Evolutionary conservation across 345 rosid genomes (phyloP).

Genomic region (Balakata baccata): DNA sequence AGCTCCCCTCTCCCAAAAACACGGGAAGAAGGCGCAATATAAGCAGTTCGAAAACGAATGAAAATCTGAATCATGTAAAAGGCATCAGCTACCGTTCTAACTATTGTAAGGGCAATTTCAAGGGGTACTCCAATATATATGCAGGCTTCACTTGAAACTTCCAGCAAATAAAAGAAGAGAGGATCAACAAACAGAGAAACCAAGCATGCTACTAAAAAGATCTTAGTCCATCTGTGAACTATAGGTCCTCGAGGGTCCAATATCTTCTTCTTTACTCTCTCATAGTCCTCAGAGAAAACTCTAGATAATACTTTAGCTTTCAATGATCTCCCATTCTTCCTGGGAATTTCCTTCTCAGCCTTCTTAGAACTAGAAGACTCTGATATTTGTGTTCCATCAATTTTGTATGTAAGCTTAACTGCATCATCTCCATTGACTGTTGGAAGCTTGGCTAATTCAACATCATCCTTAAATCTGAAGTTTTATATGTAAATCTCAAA

Average conservation of each 20-base stretch:
- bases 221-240: constrained; percentile 64
- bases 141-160: constrained; percentile 48
- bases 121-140: constrained; percentile 53
- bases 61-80: constrained; percentile 69
- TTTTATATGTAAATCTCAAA: neutral
- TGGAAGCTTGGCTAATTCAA: constrained; percentile 40
- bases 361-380: constrained; percentile 28
- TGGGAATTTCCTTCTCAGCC: constrained; percentile 23
- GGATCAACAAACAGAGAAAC: constrained; percentile 83
- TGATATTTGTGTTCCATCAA: constrained; percentile 44
- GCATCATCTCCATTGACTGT: constrained; percentile 41
- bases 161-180: constrained; percentile 67
- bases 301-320: constrained; percentile 71
- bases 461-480: constrained; percentile 60
- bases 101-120: constrained; percentile 54
- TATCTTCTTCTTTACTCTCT: constrained; percentile 52
- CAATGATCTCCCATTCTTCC: constrained; percentile 38
- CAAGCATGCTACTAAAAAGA: constrained; percentile 64
- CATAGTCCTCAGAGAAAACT: constrained; percentile 75
- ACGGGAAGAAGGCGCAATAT: constrained; percentile 81
- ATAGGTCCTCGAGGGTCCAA: constrained; percentile 72
- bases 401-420: constrained; percentile 41
- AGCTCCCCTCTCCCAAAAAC: constrained; percentile 92
- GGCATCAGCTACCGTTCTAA: constrained; percentile 68
- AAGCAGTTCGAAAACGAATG: constrained; percentile 69